These are phyloP conservation scores for Ophiorrhiza pumila DNA, from an alignment of 257 asterid species.

Conservation along the genomic window DNA sequence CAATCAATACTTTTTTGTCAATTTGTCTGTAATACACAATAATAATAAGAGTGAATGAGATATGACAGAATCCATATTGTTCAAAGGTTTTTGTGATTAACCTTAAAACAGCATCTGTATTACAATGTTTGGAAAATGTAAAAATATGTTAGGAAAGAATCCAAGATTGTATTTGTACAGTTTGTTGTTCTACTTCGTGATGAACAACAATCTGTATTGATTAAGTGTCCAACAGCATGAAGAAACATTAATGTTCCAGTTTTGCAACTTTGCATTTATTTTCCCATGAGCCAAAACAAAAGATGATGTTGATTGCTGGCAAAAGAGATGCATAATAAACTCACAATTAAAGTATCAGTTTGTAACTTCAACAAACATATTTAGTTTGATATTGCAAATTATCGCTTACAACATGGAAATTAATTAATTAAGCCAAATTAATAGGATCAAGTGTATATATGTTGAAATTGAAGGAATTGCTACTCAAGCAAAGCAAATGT, in stretches of 20 bases:
- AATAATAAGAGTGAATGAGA: too few relatives aligned
- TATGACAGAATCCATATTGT: too few relatives aligned
- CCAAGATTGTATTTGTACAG: too few relatives aligned
- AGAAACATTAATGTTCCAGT: neutral
- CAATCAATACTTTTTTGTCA: too few relatives aligned
- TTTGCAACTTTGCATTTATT: too few relatives aligned
- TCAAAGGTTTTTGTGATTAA: too few relatives aligned
- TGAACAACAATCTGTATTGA: neutral
- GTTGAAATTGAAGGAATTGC: neutral
- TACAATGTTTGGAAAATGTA: too few relatives aligned
- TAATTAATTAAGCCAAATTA: too few relatives aligned
- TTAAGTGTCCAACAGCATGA: neutral
- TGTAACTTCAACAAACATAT: neutral
- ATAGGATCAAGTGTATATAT: neutral
- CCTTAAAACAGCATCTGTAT: too few relatives aligned
- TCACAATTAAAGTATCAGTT: neutral
- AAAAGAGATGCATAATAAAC: slow-evolving; percentile 3
- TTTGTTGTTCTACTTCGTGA: too few relatives aligned
- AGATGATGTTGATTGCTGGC: neutral
- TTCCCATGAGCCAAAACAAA: neutral
- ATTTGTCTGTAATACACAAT: too few relatives aligned
- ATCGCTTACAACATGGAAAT: neutral
- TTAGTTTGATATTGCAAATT: neutral
- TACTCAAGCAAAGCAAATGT: slow-evolving; percentile 69
- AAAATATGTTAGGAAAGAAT: too few relatives aligned